Evolutionary conservation across 352 stramenopile genomes (phyloP).

Genomic region (Lagenidium giganteum): DNA sequence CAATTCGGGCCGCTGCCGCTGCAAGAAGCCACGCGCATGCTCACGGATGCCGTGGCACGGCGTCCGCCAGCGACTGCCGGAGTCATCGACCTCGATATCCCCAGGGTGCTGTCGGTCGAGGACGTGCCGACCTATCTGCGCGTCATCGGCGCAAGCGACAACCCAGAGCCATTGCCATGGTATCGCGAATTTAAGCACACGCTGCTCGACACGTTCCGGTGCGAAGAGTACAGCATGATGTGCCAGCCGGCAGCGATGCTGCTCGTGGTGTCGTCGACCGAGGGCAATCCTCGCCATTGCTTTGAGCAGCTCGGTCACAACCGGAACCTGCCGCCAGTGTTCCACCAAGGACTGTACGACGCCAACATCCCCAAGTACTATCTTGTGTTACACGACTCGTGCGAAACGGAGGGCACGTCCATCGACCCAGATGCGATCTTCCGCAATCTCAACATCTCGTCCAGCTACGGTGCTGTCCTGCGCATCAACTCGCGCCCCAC

Average conservation of each 20-base stretch:
- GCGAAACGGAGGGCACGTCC: conserved; percentile 68
- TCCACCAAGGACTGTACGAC: conserved; percentile 78
- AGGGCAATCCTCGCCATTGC: conserved; percentile 68
- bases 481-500: conserved; percentile 60
- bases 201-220: conserved; percentile 80
- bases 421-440: conserved; percentile 79
- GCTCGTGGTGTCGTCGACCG: conserved; percentile 76
- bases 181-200: conserved; percentile 74
- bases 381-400: conserved; percentile 83
- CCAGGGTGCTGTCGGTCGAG: conserved; percentile 40
- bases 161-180: conserved; percentile 63
- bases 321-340: conserved; percentile 45
- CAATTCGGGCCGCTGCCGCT: conserved; percentile 46
- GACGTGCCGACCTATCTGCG: conserved; percentile 69
- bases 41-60: conserved; percentile 60
- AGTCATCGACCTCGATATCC: conserved; percentile 58
- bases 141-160: conserved; percentile 37
- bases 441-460: conserved; percentile 54
- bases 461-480: conserved; percentile 43
- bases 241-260: conserved; percentile 69
- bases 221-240: conserved; percentile 76
- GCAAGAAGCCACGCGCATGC: conserved; percentile 42
- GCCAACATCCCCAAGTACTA: conserved; percentile 80
- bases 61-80: conserved; percentile 28
- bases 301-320: conserved; percentile 60